phyloP scores from a whole-genome alignment of 805 yeast genomes.

The Kodamaea leandrae region DNA sequence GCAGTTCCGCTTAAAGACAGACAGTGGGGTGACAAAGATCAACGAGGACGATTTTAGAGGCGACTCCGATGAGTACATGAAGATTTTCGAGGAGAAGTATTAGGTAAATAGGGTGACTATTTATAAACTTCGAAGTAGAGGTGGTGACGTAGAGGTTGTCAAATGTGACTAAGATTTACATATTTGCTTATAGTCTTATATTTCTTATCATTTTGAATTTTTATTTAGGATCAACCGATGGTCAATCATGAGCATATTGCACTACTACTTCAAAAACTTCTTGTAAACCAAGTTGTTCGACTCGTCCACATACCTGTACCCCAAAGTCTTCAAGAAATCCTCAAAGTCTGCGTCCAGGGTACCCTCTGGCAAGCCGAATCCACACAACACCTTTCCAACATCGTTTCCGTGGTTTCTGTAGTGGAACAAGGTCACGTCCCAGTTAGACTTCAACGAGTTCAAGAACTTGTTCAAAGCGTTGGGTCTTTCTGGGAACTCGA shows the following conservation, averaged over 20 bases:
- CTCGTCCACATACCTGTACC: conserved; percentile 77
- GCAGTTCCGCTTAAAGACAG: conserved; percentile 63
- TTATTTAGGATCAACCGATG: too few relatives aligned
- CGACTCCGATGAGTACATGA: conserved; percentile 21
- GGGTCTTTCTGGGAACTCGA: conserved; percentile 97
- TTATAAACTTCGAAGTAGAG: too few relatives aligned
- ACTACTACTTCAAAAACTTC: conserved; percentile 58
- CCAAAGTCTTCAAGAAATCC: conserved; percentile 64
- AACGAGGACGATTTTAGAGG: conserved; percentile 23
- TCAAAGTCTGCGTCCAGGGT: conserved; percentile 64
- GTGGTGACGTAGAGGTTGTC: too few relatives aligned
- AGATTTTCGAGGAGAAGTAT: conserved; percentile 14
- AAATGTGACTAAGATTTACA: neutral
- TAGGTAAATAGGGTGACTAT: neutral
- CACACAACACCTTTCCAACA: conserved; percentile 88
- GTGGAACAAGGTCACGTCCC: conserved; percentile 95
- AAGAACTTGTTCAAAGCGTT: conserved; percentile 87
- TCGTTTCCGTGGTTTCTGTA: conserved; percentile 97
- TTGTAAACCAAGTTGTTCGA: conserved; percentile 83
- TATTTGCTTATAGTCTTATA: too few relatives aligned
- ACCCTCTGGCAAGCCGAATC: conserved; percentile 74
- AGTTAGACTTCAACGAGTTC: conserved; percentile 62
- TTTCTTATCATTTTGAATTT: too few relatives aligned
- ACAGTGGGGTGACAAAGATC: conserved; percentile 38
- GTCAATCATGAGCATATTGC: too few relatives aligned